Evolutionary conservation across 257 asterid genomes (phyloP), one percentile per base, ranked within the genome.

Genomic region (Misopates orontium): DNA sequence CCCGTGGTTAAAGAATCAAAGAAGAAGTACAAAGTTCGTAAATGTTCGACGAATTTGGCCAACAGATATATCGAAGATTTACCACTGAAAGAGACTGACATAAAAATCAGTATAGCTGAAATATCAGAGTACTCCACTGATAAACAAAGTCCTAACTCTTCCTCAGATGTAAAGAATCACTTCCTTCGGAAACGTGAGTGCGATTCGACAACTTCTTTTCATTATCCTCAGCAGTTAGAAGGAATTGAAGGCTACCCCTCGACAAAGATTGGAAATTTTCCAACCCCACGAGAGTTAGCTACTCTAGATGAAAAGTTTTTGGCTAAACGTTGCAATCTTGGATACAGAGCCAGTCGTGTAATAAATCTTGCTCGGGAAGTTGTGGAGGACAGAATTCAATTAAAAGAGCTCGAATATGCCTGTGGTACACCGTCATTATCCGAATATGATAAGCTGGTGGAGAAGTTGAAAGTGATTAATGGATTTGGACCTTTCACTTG

Each of bases 401-500:
- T 90, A 78, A 60, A 53, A 16, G 89, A 86, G 55, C 76, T 88
- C 44, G 96, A 88, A 74, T 77, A 69, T 65, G 71, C 62, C 8
- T 60, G 74, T 68, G 69, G 62, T 47, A 48, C 64, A 3, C 75
- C 77, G 44, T 77, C 66, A 74, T 68, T 81, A 54, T 65, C 80
- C 16, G 64, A 75, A 51, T 90, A 86, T 53, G 81, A 81, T 41
- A 71, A 78, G 70, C 22, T 88, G 73, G 70, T 75, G 19, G 86
- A 86, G 78, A 80, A 86, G 78, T 78, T 86, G 77, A 86, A 77
- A 67, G 74, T 12, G 68, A 84, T 90, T 13, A 62, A 90, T 75
- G 97, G 97, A 64, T 84, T 88, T 47, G 97, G 97, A 31, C 95
- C 91, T 14, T 90, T 82, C 75, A 82, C 97, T 1, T 86, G 96